Evolutionary conservation across 2,329 filamentous ascomycete genomes (phyloP).

Genomic region (Phyllosticta paracitricarpa): DNA sequence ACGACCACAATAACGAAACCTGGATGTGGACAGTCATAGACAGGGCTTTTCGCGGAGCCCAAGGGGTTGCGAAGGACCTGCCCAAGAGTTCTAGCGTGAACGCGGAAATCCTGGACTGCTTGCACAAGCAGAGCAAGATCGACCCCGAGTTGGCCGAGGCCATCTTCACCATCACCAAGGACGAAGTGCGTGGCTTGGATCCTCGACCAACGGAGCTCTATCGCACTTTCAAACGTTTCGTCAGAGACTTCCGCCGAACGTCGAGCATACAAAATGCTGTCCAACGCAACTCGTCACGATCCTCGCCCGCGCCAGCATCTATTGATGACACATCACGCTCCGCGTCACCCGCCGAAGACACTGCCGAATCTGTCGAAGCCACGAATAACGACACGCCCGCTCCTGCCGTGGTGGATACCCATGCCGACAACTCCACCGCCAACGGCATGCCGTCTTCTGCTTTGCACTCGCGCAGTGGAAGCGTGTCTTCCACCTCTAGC

Average conservation of each 20-base stretch:
- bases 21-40: neutral
- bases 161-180: constrained; percentile 29
- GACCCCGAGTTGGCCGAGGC: constrained; percentile 28
- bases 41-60: constrained; percentile 3
- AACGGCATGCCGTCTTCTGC: constrained; percentile 7
- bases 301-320: neutral
- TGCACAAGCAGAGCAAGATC: constrained; percentile 32
- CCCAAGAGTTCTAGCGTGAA: neutral
- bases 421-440: neutral
- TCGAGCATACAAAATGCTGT: neutral
- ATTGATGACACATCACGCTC: neutral
- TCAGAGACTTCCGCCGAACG: constrained; percentile 21
- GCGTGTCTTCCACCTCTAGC: constrained; percentile 4
- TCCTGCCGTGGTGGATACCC: neutral
- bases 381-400: neutral
- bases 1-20: neutral
- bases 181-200: constrained; percentile 24
- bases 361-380: neutral
- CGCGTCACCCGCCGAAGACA: neutral
- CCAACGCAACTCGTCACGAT: constrained; percentile 27
- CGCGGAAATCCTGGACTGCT: constrained; percentile 15
- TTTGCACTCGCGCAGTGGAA: constrained; percentile 2
- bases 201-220: constrained; percentile 25
- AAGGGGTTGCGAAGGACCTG: neutral
- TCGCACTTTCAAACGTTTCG: constrained; percentile 31